These are phyloP conservation scores for Colletotrichum cuscutae DNA, from an alignment of 2,329 filamentous ascomycete genomes.

Conservation along the genomic window DNA sequence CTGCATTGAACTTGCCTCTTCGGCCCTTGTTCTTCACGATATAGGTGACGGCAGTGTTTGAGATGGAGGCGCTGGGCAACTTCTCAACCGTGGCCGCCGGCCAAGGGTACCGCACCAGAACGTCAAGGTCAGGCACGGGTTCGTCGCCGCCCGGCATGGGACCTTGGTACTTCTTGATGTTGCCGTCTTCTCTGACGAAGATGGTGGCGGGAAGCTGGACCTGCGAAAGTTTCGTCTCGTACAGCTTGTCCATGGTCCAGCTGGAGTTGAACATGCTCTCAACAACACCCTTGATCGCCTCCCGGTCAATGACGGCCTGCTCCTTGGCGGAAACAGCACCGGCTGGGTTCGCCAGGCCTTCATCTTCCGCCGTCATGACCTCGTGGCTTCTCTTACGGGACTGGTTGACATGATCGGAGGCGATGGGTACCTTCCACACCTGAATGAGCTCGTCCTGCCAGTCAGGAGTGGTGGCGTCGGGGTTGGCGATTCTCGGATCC, in stretches of 20 bases:
- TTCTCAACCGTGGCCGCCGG: slow-evolving; percentile 72
- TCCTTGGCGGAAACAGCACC: slow-evolving; percentile 30
- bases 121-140: slow-evolving; percentile 71
- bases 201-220: slow-evolving; percentile 76
- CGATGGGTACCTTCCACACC: slow-evolving; percentile 84
- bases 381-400: slow-evolving; percentile 48
- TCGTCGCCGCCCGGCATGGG: slow-evolving; percentile 66
- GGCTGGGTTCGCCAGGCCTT: background rate
- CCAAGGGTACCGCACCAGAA: slow-evolving; percentile 82
- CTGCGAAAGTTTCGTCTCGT: slow-evolving; percentile 72
- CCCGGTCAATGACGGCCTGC: slow-evolving; percentile 40
- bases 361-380: slow-evolving; percentile 25
- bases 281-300: slow-evolving; percentile 38
- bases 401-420: slow-evolving; percentile 40
- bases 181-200: slow-evolving; percentile 73
- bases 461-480: slow-evolving; percentile 68
- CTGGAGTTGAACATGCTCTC: slow-evolving; percentile 45
- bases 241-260: slow-evolving; percentile 78
- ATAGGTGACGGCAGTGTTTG: slow-evolving; percentile 81
- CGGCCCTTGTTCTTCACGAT: slow-evolving; percentile 81
- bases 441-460: slow-evolving; percentile 81
- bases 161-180: slow-evolving; percentile 76
- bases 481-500: slow-evolving; percentile 48
- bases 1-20: slow-evolving; percentile 82
- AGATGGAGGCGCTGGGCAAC: slow-evolving; percentile 75